These are phyloP conservation scores for Phytopythium kandeliae DNA, from an alignment of 352 stramenopile genomes.

Conservation along the genomic window DNA sequence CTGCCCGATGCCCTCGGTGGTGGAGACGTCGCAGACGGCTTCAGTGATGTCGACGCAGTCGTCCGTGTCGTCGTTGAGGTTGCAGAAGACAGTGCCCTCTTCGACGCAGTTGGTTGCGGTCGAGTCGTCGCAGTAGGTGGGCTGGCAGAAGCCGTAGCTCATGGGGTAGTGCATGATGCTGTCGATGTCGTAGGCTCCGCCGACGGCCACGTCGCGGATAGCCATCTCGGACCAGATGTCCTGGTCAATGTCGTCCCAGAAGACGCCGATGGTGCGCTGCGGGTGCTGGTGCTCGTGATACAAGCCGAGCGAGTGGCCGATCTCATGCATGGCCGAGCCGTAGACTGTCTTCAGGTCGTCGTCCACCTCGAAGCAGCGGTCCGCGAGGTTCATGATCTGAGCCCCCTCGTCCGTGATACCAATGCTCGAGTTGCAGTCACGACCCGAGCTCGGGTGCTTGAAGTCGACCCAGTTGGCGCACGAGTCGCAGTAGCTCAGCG, in stretches of 20 bases:
- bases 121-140: slow-evolving; percentile 34
- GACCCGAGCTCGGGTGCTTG: slow-evolving; percentile 59
- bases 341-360: slow-evolving; percentile 67
- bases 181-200: slow-evolving; percentile 59
- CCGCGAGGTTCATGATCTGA: slow-evolving; percentile 69
- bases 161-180: slow-evolving; percentile 82
- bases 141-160: slow-evolving; percentile 73
- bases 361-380: slow-evolving; percentile 74
- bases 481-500: slow-evolving; percentile 47
- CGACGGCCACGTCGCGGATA: slow-evolving; percentile 56
- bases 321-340: slow-evolving; percentile 77
- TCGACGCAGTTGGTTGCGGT: slow-evolving; percentile 43
- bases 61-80: slow-evolving; percentile 56
- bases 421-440: slow-evolving; percentile 77
- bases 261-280: slow-evolving; percentile 54
- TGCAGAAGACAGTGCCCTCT: slow-evolving; percentile 54
- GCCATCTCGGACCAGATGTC: slow-evolving; percentile 72
- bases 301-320: slow-evolving; percentile 66
- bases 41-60: slow-evolving; percentile 56
- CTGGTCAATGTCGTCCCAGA: slow-evolving; percentile 72
- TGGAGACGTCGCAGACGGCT: slow-evolving; percentile 43
- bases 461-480: slow-evolving; percentile 75
- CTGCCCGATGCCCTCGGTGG: slow-evolving; percentile 58
- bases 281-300: slow-evolving; percentile 84
- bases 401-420: slow-evolving; percentile 54